Conservation (phyloP, 1,284 basidiomycete genomes). For the Sanghuangporus weigelae region DNA sequence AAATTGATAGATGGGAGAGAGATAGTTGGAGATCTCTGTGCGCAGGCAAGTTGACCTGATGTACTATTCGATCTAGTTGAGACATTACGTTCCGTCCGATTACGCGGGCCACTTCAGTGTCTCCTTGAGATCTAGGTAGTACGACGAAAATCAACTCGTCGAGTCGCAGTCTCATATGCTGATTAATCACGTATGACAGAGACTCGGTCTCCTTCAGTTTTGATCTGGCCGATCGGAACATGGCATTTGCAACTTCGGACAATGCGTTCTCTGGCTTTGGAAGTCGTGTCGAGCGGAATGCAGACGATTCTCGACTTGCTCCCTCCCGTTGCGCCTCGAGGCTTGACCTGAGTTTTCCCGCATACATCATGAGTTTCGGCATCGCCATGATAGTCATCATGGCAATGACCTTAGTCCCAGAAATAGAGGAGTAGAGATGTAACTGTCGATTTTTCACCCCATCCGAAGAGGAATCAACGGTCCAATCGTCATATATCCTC, state of each 20-base stretch:
- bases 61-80: conserved; percentile 56
- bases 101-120: conserved; percentile 70
- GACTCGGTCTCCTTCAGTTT: conserved; percentile 61
- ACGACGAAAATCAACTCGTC: conserved; percentile 59
- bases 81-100: conserved; percentile 61
- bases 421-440: conserved; percentile 70
- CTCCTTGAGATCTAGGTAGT: conserved; percentile 70
- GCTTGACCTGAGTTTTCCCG: conserved; percentile 67
- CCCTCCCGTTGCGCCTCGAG: conserved; percentile 69
- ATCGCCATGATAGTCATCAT: conserved; percentile 71
- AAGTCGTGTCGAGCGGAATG: conserved; percentile 59
- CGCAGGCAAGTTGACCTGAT: conserved; percentile 41
- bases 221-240: conserved; percentile 68
- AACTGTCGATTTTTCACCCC: conserved; percentile 53
- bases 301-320: conserved; percentile 65
- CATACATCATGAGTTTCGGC: conserved; percentile 67
- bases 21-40: conserved; percentile 62
- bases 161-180: conserved; percentile 67
- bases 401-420: conserved; percentile 65
- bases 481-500: conserved; percentile 82
- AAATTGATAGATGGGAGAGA: conserved; percentile 70
- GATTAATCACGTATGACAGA: conserved; percentile 57
- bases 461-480: conserved; percentile 36
- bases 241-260: conserved; percentile 78
- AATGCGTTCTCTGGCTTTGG: conserved; percentile 72